These are phyloP conservation scores for Tricholoma saponaceum DNA, from an alignment of 768 basidiomycete genomes.

Conservation along the genomic window DNA sequence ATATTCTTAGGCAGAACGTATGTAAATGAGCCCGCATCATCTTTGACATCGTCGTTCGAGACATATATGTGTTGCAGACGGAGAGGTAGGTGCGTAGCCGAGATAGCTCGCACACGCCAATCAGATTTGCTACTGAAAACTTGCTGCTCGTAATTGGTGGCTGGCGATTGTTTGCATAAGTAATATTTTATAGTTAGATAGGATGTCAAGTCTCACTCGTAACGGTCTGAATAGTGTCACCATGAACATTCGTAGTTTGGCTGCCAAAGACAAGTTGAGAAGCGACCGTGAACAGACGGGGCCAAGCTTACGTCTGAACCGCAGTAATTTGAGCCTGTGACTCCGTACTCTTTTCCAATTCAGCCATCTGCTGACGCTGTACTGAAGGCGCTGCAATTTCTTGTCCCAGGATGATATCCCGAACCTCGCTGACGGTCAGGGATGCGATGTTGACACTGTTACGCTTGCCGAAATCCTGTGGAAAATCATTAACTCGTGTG, in stretches of 20 bases:
- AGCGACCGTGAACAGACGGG: not conserved
- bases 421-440: slow-evolving; percentile 91
- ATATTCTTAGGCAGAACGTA: slow-evolving; percentile 98
- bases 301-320: slow-evolving; percentile 67
- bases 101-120: slow-evolving; percentile 98
- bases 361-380: slow-evolving; percentile 99
- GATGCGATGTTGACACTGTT: slow-evolving; percentile 99
- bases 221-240: slow-evolving; percentile 91
- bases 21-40: slow-evolving; percentile 91
- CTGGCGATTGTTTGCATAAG: slow-evolving; percentile 27
- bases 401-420: slow-evolving; percentile 98
- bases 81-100: slow-evolving; percentile 91
- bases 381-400: slow-evolving; percentile 95
- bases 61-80: slow-evolving; percentile 99
- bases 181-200: slow-evolving; percentile 15
- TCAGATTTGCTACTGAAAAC: slow-evolving; percentile 99
- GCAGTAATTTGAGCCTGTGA: slow-evolving; percentile 95
- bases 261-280: slow-evolving; percentile 23
- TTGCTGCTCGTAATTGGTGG: slow-evolving; percentile 96
- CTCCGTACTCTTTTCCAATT: slow-evolving; percentile 94
- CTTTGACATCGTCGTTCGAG: slow-evolving; percentile 98
- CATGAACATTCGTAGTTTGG: slow-evolving; percentile 97
- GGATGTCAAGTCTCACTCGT: slow-evolving; percentile 56
- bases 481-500: not conserved
- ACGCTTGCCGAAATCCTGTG: slow-evolving; percentile 93